These are phyloP conservation scores for Salix brachista DNA, from an alignment of 345 rosid genomes.

Conservation along the genomic window DNA sequence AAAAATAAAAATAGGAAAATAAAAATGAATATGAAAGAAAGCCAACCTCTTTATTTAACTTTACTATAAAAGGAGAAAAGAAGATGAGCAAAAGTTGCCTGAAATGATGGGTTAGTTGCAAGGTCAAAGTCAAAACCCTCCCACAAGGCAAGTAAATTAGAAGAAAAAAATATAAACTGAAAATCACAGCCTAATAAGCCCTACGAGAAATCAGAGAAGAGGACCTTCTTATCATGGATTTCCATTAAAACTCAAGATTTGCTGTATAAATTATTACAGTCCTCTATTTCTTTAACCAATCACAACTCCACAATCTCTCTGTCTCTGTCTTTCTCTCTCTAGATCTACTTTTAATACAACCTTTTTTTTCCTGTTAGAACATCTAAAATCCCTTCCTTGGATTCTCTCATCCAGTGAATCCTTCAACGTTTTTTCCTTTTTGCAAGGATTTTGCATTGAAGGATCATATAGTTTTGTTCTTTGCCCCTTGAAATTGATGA, in stretches of 20 bases:
- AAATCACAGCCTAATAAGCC: conserved; percentile 4
- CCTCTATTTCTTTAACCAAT: conserved; percentile 8
- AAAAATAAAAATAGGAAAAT: not conserved
- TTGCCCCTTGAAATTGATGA: not conserved
- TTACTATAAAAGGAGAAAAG: conserved; percentile 15
- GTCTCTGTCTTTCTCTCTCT: conserved; percentile 7
- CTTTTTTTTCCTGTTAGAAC: conserved; percentile 4
- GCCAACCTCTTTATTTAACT: not conserved
- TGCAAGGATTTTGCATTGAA: conserved; percentile 20
- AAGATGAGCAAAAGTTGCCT: conserved; percentile 42
- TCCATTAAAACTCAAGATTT: conserved; percentile 18
- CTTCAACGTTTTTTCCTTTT: conserved; percentile 16
- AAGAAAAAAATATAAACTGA: conserved; percentile 9
- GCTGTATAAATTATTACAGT: not conserved
- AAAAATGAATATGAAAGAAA: not conserved
- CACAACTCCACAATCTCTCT: conserved; percentile 9
- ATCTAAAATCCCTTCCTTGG: conserved; percentile 5
- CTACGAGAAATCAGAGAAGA: not conserved
- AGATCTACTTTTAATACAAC: conserved; percentile 25
- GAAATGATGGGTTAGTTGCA: conserved; percentile 38
- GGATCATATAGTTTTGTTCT: conserved; percentile 24
- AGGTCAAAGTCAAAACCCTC: conserved; percentile 44
- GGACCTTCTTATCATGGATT: conserved; percentile 10
- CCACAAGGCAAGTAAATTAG: conserved; percentile 18
- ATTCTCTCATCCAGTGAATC: conserved; percentile 5